Conservation (phyloP, 352 stramenopile species). For the Phytophthora quininea region DNA sequence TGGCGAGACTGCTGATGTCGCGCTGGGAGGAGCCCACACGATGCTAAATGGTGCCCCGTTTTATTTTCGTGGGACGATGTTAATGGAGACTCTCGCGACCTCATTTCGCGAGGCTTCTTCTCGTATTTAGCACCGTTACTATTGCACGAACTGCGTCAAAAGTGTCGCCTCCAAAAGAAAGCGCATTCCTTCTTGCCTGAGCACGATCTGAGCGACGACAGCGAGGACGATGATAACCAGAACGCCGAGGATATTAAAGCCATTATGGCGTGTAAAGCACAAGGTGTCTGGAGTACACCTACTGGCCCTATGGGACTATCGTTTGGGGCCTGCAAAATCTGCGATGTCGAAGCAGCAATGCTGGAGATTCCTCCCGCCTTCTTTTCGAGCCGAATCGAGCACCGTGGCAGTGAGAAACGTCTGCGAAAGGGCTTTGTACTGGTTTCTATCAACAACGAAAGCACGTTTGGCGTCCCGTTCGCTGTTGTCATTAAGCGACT, state of each 20-base stretch:
- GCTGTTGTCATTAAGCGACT: conserved; percentile 56
- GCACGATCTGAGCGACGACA: conserved; percentile 25
- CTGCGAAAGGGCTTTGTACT: conserved; percentile 79
- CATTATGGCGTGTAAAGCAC: conserved; percentile 46
- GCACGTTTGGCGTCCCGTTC: conserved; percentile 71
- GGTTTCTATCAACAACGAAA: conserved; percentile 80
- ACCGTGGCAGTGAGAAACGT: conserved; percentile 53
- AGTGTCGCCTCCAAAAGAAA: conserved; percentile 31
- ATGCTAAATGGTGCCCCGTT: conserved; percentile 26
- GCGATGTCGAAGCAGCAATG: conserved; percentile 69
- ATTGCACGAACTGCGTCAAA: conserved; percentile 46
- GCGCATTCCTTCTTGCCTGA: conserved; percentile 25
- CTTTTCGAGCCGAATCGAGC: conserved; percentile 54
- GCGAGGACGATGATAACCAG: conserved; percentile 35
- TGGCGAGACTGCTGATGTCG: conserved; percentile 52
- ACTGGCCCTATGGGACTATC: conserved; percentile 59
- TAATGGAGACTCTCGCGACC: conserved; percentile 56
- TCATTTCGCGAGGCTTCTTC: conserved; percentile 74
- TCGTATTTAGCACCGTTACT: conserved; percentile 53
- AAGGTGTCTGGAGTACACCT: conserved; percentile 73
- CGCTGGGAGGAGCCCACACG: conserved; percentile 35
- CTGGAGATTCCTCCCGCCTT: conserved; percentile 64
- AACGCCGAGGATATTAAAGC: conserved; percentile 36
- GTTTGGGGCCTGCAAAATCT: conserved; percentile 65
- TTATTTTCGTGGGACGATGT: conserved; percentile 80